Percentiles rank a stretch among this genome's conserved stretches.
These are phyloP conservation scores for Pseudocercospora pini-densiflorae DNA, from an alignment of 2,329 filamentous ascomycete species.

Conservation along the genomic window DNA sequence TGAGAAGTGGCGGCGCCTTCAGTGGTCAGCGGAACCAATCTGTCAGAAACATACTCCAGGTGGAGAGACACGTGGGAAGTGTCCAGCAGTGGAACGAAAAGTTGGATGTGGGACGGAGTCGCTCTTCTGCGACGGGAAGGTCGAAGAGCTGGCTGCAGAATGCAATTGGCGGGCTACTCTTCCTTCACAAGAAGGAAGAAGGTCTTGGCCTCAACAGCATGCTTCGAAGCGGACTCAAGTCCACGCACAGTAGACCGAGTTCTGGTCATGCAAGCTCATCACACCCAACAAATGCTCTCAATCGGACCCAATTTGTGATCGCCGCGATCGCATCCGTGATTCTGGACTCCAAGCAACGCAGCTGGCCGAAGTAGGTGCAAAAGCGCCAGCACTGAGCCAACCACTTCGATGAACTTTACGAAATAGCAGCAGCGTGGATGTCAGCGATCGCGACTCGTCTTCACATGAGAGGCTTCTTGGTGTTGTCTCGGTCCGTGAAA, in stretches of 20 bases:
- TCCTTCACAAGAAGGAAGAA: constrained; percentile 3
- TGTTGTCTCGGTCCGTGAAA: neutral
- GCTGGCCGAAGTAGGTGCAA: neutral
- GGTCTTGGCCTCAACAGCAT: constrained; percentile 7
- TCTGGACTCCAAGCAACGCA: neutral
- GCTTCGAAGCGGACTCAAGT: neutral
- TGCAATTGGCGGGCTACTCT: neutral
- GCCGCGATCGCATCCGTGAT: neutral
- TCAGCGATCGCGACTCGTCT: neutral
- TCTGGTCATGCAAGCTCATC: neutral
- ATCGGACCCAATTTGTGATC: neutral
- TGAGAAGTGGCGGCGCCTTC: constrained; percentile 1
- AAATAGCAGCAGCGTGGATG: neutral
- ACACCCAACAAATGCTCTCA: constrained; percentile 1
- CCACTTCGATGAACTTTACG: neutral
- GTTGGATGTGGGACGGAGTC: neutral
- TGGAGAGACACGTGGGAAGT: constrained; percentile 3
- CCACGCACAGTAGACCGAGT: neutral
- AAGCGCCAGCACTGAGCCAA: neutral
- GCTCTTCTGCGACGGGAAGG: neutral
- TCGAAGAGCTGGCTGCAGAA: neutral
- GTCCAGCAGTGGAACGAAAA: neutral
- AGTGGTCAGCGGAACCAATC: constrained; percentile 1
- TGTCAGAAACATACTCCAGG: neutral
- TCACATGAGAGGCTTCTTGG: neutral